Base-by-base conservation (phyloP, 2,329 filamentous ascomycete species). In the Botrytis medusae region DNA sequence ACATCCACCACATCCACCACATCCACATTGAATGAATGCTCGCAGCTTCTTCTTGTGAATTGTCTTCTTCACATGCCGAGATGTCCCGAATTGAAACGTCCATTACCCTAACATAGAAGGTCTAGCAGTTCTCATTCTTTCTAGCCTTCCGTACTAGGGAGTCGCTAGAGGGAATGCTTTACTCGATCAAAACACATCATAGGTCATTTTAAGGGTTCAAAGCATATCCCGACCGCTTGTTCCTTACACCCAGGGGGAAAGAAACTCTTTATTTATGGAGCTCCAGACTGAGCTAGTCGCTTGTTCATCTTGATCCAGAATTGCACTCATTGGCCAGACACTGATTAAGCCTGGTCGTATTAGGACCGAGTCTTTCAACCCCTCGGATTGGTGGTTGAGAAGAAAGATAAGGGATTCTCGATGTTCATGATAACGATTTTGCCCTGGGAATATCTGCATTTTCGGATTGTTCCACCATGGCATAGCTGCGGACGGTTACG, bases 141-240 rank as follows among this genome's bases (percentile, higher is more conserved):
- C 60, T n/a, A 65, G 37, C 6, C 22, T 51, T n/a, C 62, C 44
- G 42, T 46, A 57, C 57, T 59, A 59, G 51, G 51, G 22, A 59
- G 25, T 18, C 22, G 42, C 48, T 69, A 44, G 20, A 44, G 34
- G 51, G 18, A 42, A 54, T 37, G 8, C 12, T 25, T 72, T 72
- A 72, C 69, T 72, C 69, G 69, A 72, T 72, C 42, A 34, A 72
- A 72, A 72, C 34, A 65, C 12, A 67, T 72, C 34, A 72, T 72
- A 72, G 60, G 70, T 34, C 64, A n/a, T 54, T 37, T 29, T 10
- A 44, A 64, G 48, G 46, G 34, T 51, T 44, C 40, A 42, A 42
- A 44, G 7, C 25, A 42, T 42, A 22, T 40, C 32, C 32, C 48
- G 34, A 51, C 46, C 34, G 46, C 44, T 51, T 64, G 60, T 64